Base-by-base conservation (phyloP, 768 basidiomycete genomes). In the Termitomyces sp. region DNA sequence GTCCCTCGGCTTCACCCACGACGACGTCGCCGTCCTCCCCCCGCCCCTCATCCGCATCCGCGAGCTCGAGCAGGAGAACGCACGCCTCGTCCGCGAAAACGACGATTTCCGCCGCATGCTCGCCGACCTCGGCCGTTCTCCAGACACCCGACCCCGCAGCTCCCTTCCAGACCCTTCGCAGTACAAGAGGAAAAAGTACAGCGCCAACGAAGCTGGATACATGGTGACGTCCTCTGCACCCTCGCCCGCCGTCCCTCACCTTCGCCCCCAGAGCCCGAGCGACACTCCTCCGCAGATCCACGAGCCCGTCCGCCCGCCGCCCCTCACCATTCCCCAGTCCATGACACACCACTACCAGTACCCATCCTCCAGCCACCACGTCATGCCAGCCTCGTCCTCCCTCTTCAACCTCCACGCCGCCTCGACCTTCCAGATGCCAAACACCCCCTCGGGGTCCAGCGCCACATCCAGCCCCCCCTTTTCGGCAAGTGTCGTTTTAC, bases 51-150 rank as follows among this genome's bases (percentile, higher is more conserved):
- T 83, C 62, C 87, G 88, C 65, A 88, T 93, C 63, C 83, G 87
- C 30, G 91, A 91, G 66, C 82, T 94, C 53, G 87, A 92, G 68
- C 83, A 89, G 64, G 91, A 94, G 66, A 91, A 89, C 64, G 71
- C 77, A 52, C 75, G 84, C 10, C 75, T 92, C 5, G 78, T 79
- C 55, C 84, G 83, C 61, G 87, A 91, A 70, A 86, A 86, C 64
- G 86, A 89, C 15, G 85, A 88, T 33, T 75, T 90, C 40, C 79
- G 87, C n/a, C 80, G 84, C 48, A 74, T 88, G 60, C 76, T 90
- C 30, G 71, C 76, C 42, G 83, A 85, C 28, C 65, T 75, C 0
- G 71, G 72, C 23, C 37, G 66, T 60, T 28, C 63, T 78, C 23
- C 62, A 72, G 31, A 69, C 77, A 33, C n/a, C n/a, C n/a, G n/a